Base-by-base conservation (phyloP, 176 grass and related monocot species). In the Ananas comosus region DNA sequence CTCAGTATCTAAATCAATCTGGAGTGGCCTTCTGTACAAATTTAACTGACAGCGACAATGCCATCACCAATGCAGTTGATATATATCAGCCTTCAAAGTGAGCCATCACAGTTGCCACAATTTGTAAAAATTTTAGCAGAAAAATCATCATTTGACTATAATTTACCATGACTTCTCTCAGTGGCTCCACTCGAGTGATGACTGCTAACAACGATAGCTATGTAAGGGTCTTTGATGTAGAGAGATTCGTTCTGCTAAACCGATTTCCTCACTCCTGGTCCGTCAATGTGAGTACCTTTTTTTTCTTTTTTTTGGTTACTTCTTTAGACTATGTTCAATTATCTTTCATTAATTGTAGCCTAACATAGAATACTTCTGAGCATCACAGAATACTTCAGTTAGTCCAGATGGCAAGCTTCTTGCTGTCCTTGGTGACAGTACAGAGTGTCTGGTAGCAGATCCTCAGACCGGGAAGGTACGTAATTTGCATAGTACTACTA, bases 31-130 rank as follows among this genome's bases (percentile, higher is more conserved):
- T 91, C 78, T 87, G 83, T 63, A 90, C 77, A 17, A 85, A 80
- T 42, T 65, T 90, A 49, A 83, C 81, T 12, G 85, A 85, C 48
- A 80, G 82, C 64, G 81, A 70, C 58, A 87, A 81, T 50, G 83
- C 87, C 70, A 97, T 80, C 64, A 97, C 89, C 10, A 97, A 97
- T 51, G 70, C 89, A 14, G 86, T 97, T 0, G 93, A 83, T 21
- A 82, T 92, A 57, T 77, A 73, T 76, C 7, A 75, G 29, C 79
- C 82, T 49, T 73, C 86, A 11, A 91, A 75, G 94, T 93, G 81
- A 83, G 78, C 51, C 64, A 23, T 1, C 76, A 19, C 25, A 64
- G 68, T 29, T 65, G 29, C 2, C 16, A 65, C 28, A 28, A 54
- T 12, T 14, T 17, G 49, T 71, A 49, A 50, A 52, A 78, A 4